Conservation (phyloP, 805 yeast genomes). For the Metschnikowia drakensbergensis region DNA sequence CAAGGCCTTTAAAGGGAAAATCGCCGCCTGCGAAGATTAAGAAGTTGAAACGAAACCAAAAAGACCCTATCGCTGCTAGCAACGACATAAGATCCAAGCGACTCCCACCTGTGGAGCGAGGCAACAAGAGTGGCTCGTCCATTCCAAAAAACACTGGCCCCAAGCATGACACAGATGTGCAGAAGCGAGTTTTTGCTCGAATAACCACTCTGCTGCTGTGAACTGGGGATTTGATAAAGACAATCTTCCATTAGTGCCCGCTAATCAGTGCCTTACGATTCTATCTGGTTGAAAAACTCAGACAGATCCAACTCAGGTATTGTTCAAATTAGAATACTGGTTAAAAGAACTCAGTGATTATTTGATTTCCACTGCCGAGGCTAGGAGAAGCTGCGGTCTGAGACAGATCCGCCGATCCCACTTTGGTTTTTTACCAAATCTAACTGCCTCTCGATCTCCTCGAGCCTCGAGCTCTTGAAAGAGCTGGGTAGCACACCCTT, state of each 20-base stretch:
- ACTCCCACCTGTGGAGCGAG: slow-evolving; percentile 25
- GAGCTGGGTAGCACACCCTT: slow-evolving; percentile 18
- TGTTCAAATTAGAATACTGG: neutral
- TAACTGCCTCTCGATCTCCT: slow-evolving; percentile 25
- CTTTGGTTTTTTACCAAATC: slow-evolving; percentile 17
- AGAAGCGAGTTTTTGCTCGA: slow-evolving; percentile 29
- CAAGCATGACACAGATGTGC: slow-evolving; percentile 26
- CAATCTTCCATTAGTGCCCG: slow-evolving; percentile 3
- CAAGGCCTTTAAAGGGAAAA: neutral
- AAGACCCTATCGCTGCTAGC: slow-evolving; percentile 23
- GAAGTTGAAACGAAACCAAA: slow-evolving; percentile 13
- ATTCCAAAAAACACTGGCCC: slow-evolving; percentile 40
- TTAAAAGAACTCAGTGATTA: neutral
- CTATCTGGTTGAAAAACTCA: neutral
- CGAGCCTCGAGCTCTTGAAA: slow-evolving; percentile 26
- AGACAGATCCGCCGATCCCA: slow-evolving; percentile 7
- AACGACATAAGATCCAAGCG: slow-evolving; percentile 31
- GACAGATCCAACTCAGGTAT: neutral
- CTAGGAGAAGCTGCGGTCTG: slow-evolving; percentile 5
- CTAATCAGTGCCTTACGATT: neutral
- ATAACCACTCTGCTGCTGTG: slow-evolving; percentile 31
- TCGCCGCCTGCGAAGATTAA: slow-evolving; percentile 19
- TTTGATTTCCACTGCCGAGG: neutral
- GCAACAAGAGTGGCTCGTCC: slow-evolving; percentile 38
- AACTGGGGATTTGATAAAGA: slow-evolving; percentile 13